Evolutionary conservation across 805 yeast genomes (phyloP), one percentile per base, ranked within the genome.

Genomic region (Saccharomyces jurei): DNA sequence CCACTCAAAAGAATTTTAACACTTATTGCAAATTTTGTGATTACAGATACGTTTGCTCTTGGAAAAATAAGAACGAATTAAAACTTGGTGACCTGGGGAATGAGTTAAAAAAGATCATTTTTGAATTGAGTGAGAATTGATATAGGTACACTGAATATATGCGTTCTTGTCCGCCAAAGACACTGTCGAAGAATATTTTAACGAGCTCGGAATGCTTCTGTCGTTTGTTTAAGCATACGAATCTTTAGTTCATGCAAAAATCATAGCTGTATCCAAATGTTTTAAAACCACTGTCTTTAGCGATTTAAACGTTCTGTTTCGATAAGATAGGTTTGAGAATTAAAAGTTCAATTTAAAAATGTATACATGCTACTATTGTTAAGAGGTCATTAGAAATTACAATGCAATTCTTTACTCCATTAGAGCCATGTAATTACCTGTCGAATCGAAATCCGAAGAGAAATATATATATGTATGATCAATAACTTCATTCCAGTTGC

Each of bases 11-110:
- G 32, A 74, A 78, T 66, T 58, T 69, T 58, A 53, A 64, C 25
- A 58, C 68, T 3, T 75, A 75, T 55, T 86, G 92, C 64, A 72
- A 68, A 14, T 70, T 66, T 50, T 86, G 92, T 68, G 82, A 78
- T 21, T 86, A 79, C 63, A 70, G 72, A 28, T 53, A 61, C 6
- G 70, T 69, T 50, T 79, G 83, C 62, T 60, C 66, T 5, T 77
- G 80, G 79, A 67, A 65, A 48, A 61, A 57, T 17, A 53, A 59
- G 29, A 66, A 63, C 36, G 54, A 51, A 30, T 58, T 65, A 1
- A 49, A 46, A 28, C 56, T 58, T 52, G 55, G 41, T 21, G 32
- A 46, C 32, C 52, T 63, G 0, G 65, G 63, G 11, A 50, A 52
- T 8, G 58, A 57, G 2, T 48, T 64, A 25, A 60, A 36, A 36